phyloP scores from a whole-genome alignment of 306 rosid genomes.

The Rosa lucieae region DNA sequence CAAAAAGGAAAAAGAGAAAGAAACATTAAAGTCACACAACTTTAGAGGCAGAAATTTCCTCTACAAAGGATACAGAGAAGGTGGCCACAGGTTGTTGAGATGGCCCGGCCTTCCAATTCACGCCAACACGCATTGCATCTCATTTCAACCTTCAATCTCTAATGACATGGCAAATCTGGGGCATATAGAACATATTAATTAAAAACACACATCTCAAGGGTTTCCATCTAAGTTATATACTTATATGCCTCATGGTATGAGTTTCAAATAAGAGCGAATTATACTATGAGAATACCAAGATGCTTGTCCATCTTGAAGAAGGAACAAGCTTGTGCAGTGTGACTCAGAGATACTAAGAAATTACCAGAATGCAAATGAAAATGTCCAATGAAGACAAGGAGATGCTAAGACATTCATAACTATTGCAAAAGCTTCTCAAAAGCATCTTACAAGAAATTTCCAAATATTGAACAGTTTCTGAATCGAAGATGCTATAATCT shows the following conservation, averaged over 20 bases:
- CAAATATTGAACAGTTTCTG: neutral
- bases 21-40: neutral
- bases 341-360: neutral
- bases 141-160: conserved; percentile 63
- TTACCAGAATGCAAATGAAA: neutral
- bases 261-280: conserved; percentile 6
- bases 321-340: neutral
- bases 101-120: conserved; percentile 89
- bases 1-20: neutral
- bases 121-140: conserved; percentile 99
- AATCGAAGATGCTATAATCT: neutral
- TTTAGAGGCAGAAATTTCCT: conserved; percentile 9
- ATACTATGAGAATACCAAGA: neutral
- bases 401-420: neutral
- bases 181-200: conserved; percentile 38
- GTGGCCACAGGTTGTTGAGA: conserved; percentile 95
- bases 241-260: neutral
- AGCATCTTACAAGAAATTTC: neutral
- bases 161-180: conserved; percentile 34
- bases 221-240: conserved; percentile 15
- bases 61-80: conserved; percentile 73
- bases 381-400: neutral
- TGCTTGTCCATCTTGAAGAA: neutral
- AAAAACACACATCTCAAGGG: conserved; percentile 20
- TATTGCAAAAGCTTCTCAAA: neutral